These are phyloP conservation scores for Pelargonium cotyledonis DNA, from an alignment of 441 rosid genomes.

Conservation along the genomic window DNA sequence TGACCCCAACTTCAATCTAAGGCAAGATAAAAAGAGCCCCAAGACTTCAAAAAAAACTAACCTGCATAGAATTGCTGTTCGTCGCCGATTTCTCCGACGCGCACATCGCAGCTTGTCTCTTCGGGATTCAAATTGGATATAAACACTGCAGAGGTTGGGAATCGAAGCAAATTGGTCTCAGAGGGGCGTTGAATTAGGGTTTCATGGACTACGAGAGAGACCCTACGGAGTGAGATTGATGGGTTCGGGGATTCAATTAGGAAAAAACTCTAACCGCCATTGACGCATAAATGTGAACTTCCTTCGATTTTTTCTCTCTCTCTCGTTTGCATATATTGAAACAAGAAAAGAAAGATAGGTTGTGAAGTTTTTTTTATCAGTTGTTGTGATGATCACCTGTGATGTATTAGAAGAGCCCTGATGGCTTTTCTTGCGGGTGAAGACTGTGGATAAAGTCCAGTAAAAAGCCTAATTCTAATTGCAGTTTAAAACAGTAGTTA, in stretches of 20 bases:
- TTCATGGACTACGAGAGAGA: slow-evolving; percentile 29
- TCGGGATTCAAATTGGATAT: slow-evolving; percentile 31
- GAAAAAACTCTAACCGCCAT: slow-evolving; percentile 58
- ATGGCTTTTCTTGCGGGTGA: too few relatives aligned
- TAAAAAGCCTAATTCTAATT: too few relatives aligned
- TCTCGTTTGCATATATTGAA: too few relatives aligned
- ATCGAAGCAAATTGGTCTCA: slow-evolving; percentile 14
- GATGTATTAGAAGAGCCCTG: too few relatives aligned
- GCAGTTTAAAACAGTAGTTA: too few relatives aligned
- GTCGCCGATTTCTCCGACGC: slow-evolving; percentile 73
- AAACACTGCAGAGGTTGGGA: slow-evolving; percentile 15
- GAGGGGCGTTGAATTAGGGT: slow-evolving; percentile 52
- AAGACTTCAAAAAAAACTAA: slow-evolving; percentile 21
- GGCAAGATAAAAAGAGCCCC: too few relatives aligned
- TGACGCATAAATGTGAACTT: slow-evolving; percentile 28
- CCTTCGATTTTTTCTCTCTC: slow-evolving; percentile 32
- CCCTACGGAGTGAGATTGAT: slow-evolving; percentile 22
- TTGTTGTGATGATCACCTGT: too few relatives aligned
- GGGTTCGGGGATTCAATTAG: slow-evolving; percentile 33
- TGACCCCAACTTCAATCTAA: too few relatives aligned
- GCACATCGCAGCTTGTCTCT: slow-evolving; percentile 53
- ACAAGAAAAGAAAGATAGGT: too few relatives aligned
- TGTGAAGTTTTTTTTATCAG: too few relatives aligned
- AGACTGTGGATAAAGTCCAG: too few relatives aligned
- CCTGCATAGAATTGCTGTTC: slow-evolving; percentile 86